A percentile compares a stretch with the other conserved stretches of the same genome.
phyloP scores from a whole-genome alignment of 768 basidiomycete species.

The Leccinum longicurvipes region DNA sequence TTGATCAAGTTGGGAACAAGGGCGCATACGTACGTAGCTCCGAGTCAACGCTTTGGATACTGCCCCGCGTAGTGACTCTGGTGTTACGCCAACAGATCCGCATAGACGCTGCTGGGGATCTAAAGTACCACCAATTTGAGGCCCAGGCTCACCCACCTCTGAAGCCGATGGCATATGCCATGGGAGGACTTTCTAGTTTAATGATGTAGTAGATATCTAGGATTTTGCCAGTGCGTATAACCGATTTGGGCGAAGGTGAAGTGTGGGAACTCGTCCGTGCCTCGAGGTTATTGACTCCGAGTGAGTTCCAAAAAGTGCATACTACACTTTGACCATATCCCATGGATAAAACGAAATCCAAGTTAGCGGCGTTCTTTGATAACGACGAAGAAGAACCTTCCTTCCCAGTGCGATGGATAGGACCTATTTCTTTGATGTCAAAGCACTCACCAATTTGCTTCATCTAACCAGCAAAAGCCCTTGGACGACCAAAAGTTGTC shows the following conservation, averaged over 20 bases:
- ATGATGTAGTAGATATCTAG: constrained; percentile 68
- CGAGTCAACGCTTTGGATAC: neutral
- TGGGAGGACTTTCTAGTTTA: constrained; percentile 61
- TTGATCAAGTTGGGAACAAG: constrained; percentile 89
- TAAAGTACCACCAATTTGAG: constrained; percentile 77
- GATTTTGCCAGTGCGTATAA: no score
- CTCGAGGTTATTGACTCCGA: neutral
- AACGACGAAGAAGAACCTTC: constrained; percentile 81
- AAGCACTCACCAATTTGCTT: constrained; percentile 57
- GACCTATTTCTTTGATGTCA: constrained; percentile 52
- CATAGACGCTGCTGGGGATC: constrained; percentile 72
- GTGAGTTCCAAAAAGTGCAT: neutral
- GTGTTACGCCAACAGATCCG: constrained; percentile 53
- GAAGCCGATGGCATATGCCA: constrained; percentile 90
- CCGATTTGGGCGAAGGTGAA: neutral
- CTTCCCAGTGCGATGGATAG: constrained; percentile 90
- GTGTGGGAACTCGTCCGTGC: constrained; percentile 26
- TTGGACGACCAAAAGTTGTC: constrained; percentile 84
- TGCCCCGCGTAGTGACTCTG: constrained; percentile 1
- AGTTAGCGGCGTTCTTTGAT: constrained; percentile 78
- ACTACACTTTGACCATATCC: constrained; percentile 2
- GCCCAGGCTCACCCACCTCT: constrained; percentile 85
- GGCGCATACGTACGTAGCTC: constrained; percentile 76
- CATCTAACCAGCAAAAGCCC: constrained; percentile 70
- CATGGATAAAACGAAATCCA: constrained; percentile 40